These are phyloP conservation scores for Rhynchosporium agropyri DNA, from an alignment of 2,329 filamentous ascomycete genomes.

Conservation along the genomic window DNA sequence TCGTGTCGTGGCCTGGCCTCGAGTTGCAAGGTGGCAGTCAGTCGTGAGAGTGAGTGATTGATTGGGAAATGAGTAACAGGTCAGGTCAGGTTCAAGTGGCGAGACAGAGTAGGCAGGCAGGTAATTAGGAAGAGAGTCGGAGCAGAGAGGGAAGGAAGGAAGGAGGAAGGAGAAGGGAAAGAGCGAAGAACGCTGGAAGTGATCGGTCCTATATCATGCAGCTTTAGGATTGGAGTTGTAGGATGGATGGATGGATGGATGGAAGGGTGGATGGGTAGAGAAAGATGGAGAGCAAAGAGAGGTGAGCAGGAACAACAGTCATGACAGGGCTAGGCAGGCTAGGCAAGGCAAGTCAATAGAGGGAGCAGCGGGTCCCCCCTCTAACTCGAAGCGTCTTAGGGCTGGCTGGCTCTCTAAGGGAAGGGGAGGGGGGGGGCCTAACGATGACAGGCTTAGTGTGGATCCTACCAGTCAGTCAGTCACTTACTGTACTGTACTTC, in stretches of 20 bases:
- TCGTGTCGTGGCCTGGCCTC: no score
- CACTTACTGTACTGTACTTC: no score
- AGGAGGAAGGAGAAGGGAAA: slow-evolving; percentile 36
- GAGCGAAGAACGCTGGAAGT: slow-evolving; percentile 39
- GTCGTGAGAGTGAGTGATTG: no score
- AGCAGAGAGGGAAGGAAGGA: slow-evolving; percentile 41
- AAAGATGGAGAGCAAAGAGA: background rate
- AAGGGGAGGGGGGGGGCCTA: background rate
- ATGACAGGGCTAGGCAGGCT: background rate
- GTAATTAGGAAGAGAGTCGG: slow-evolving; percentile 41
- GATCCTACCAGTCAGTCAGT: background rate
- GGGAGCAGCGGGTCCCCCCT: background rate
- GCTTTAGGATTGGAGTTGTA: slow-evolving; percentile 6
- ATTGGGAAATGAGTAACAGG: no score
- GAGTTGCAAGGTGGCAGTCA: no score
- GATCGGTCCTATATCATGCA: slow-evolving; percentile 32
- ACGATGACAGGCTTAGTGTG: background rate
- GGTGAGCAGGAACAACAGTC: background rate
- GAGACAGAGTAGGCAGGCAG: slow-evolving; percentile 28
- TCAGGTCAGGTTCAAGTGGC: slow-evolving; percentile 11
- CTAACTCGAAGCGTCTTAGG: background rate
- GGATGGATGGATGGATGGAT: slow-evolving; percentile 6
- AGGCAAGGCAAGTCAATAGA: slow-evolving; percentile 5
- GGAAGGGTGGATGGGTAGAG: slow-evolving; percentile 1
- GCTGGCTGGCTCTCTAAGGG: background rate